A percentile compares a stretch with the other conserved stretches of the same genome.
phyloP scores from a whole-genome alignment of 179 eudicot species.

The Actinidia chinensis region DNA sequence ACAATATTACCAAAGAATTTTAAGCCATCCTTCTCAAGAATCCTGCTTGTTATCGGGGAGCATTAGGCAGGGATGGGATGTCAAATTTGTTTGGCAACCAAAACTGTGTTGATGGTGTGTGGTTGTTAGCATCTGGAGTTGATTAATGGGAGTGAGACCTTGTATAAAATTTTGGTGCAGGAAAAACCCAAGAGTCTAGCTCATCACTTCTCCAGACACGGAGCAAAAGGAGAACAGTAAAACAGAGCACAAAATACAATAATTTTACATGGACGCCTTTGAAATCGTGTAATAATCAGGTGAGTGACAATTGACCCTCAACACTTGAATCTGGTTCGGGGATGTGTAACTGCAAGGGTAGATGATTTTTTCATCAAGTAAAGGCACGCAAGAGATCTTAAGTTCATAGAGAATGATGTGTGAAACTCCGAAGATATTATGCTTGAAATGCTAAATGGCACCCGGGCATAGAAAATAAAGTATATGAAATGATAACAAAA shows the following conservation, averaged over 20 bases:
- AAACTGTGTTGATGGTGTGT: constrained; percentile 75
- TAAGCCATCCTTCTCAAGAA: constrained; percentile 64
- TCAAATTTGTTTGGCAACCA: constrained; percentile 76
- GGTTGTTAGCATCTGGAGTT: constrained; percentile 71
- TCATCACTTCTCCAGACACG: constrained; percentile 71
- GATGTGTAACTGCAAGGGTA: too few species aligned
- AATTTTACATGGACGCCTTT: too few species aligned
- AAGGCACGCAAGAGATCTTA: too few species aligned
- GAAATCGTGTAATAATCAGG: too few species aligned
- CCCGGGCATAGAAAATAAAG: too few species aligned
- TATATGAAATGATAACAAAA: too few species aligned
- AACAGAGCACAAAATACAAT: neutral
- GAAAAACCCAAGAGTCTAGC: constrained; percentile 44
- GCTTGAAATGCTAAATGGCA: too few species aligned
- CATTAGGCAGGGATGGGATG: constrained; percentile 65
- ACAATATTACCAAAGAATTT: constrained; percentile 59
- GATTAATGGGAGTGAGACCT: constrained; percentile 72
- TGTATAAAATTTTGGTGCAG: constrained; percentile 83
- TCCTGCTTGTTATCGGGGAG: constrained; percentile 51
- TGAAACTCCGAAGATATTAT: too few species aligned
- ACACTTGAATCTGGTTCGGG: too few species aligned
- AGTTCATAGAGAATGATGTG: too few species aligned
- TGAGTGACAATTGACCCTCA: too few species aligned
- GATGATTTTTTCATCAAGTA: too few species aligned
- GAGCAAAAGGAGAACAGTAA: neutral